phyloP scores from a whole-genome alignment of 176 grass and related monocot genomes.

The Cenchrus fungigraminus region DNA sequence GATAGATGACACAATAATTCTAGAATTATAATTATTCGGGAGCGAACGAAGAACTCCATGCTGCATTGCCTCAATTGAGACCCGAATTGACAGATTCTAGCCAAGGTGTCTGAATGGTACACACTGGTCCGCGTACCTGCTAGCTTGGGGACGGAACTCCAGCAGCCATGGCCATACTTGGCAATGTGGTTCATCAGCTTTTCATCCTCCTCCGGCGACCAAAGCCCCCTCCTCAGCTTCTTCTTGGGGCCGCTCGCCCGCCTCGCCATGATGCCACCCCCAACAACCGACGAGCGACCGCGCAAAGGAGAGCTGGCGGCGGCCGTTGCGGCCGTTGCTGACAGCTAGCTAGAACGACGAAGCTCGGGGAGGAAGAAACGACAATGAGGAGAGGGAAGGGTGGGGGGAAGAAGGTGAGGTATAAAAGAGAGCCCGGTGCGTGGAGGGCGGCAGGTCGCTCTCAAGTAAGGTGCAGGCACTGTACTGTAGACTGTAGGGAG shows the following conservation, averaged over 20 bases:
- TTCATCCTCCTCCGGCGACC: slow-evolving; percentile 84
- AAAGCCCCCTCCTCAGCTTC: slow-evolving; percentile 74
- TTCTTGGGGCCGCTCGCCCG: slow-evolving; percentile 49
- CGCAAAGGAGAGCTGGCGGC: background rate
- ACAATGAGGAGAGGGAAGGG: background rate
- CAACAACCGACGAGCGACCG: background rate
- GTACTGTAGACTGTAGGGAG: background rate
- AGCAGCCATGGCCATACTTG: slow-evolving; percentile 72
- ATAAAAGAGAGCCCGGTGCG: slow-evolving; percentile 33
- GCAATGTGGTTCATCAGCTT: slow-evolving; percentile 79
- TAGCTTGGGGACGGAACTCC: slow-evolving; percentile 74
- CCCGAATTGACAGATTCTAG: background rate
- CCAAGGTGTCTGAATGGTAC: background rate
- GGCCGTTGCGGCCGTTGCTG: background rate
- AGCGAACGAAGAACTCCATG: background rate
- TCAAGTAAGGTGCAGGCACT: slow-evolving; percentile 36
- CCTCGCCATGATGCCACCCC: slow-evolving; percentile 68
- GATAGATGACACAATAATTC: background rate
- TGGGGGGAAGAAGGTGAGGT: slow-evolving; percentile 32
- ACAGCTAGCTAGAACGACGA: background rate
- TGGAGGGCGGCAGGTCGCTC: slow-evolving; percentile 53
- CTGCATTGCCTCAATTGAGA: background rate
- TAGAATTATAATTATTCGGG: too few species aligned
- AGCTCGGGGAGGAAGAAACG: background rate
- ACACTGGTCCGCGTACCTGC: slow-evolving; percentile 42